Percentiles rank a stretch among this genome's conserved stretches.
phyloP scores from a whole-genome alignment of 768 basidiomycete genomes.

The Boletellus emodensis region DNA sequence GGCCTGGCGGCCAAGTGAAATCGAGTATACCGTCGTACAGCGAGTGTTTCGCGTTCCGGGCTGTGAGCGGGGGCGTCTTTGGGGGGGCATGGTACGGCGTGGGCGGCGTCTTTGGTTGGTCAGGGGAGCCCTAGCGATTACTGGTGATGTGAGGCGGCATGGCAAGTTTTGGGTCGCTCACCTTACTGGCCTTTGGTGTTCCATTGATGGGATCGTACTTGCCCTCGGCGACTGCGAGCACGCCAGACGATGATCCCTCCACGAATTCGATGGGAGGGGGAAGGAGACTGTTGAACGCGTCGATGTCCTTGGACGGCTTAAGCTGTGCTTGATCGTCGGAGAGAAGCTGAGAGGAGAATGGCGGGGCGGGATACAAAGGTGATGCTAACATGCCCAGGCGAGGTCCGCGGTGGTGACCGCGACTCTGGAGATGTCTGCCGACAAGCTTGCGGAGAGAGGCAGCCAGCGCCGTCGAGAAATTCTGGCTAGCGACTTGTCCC shows the following conservation, averaged over 20 bases:
- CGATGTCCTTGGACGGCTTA: slow-evolving; percentile 65
- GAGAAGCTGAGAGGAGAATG: slow-evolving; percentile 47
- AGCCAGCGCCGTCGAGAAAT: slow-evolving; percentile 5
- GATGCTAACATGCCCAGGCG: slow-evolving; percentile 56
- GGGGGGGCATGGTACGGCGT: slow-evolving; percentile 25
- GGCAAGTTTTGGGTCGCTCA: slow-evolving; percentile 27
- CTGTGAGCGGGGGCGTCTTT: slow-evolving; percentile 25
- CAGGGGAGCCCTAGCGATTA: slow-evolving; percentile 10
- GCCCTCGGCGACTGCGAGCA: slow-evolving; percentile 64
- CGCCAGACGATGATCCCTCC: slow-evolving; percentile 78
- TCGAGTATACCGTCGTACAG: slow-evolving; percentile 56
- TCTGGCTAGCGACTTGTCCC: not conserved
- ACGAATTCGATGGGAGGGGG: slow-evolving; percentile 80
- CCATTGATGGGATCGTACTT: slow-evolving; percentile 82
- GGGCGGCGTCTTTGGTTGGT: slow-evolving; percentile 23
- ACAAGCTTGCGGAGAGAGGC: slow-evolving; percentile 12
- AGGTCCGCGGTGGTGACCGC: slow-evolving; percentile 1
- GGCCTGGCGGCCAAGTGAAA: slow-evolving; percentile 54
- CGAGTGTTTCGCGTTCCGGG: slow-evolving; percentile 31
- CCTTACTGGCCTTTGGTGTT: slow-evolving; percentile 52
- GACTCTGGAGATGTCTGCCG: slow-evolving; percentile 4
- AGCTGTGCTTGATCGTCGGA: slow-evolving; percentile 54
- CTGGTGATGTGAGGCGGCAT: slow-evolving; percentile 1
- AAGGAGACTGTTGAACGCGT: slow-evolving; percentile 72
- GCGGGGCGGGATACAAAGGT: slow-evolving; percentile 51